Evolutionary conservation across 1,139 yeast genomes (phyloP).

Genomic region (Geotrichum klebahnii): DNA sequence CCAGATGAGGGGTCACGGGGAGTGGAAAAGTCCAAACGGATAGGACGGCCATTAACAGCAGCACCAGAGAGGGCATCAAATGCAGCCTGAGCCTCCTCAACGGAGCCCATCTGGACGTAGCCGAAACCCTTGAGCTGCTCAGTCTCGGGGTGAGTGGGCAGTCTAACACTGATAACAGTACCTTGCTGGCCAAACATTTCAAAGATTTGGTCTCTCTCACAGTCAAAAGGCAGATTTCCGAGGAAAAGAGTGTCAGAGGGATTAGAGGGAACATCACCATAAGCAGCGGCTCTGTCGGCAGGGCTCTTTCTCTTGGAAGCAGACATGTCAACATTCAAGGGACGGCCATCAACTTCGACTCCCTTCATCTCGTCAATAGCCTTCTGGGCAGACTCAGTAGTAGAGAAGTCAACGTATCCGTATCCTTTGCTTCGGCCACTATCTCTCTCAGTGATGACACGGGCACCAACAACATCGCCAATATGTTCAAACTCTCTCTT

Average conservation of each 20-base stretch:
- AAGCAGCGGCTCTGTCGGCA: constrained; percentile 17
- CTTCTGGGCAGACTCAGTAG: constrained; percentile 72
- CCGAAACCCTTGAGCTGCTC: constrained; percentile 99
- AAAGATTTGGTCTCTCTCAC: constrained; percentile 72
- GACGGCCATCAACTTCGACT: constrained; percentile 93
- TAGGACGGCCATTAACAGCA: constrained; percentile 85
- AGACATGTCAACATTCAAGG: constrained; percentile 88
- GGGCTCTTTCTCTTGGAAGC: constrained; percentile 50
- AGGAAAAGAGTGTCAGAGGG: constrained; percentile 84
- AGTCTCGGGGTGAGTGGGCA: constrained; percentile 97
- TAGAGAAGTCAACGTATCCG: constrained; percentile 93
- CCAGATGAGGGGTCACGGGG: constrained; percentile 62
- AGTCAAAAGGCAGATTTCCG: constrained; percentile 91
- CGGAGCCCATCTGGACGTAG: constrained; percentile 80
- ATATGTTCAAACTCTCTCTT: constrained; percentile 74
- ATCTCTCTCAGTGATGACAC: constrained; percentile 90
- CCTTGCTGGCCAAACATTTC: constrained; percentile 74
- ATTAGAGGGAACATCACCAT: constrained; percentile 30
- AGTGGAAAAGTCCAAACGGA: constrained; percentile 90
- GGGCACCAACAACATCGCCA: constrained; percentile 81
- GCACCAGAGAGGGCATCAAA: constrained; percentile 84
- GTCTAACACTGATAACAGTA: constrained; percentile 77
- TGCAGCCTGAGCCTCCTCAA: constrained; percentile 90
- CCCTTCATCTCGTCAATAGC: constrained; percentile 89
- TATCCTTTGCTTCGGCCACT: constrained; percentile 95